Percentiles rank a stretch among this genome's conserved stretches.
phyloP scores from a whole-genome alignment of 2,329 filamentous ascomycete species.

The Pseudopyricularia javanii region DNA sequence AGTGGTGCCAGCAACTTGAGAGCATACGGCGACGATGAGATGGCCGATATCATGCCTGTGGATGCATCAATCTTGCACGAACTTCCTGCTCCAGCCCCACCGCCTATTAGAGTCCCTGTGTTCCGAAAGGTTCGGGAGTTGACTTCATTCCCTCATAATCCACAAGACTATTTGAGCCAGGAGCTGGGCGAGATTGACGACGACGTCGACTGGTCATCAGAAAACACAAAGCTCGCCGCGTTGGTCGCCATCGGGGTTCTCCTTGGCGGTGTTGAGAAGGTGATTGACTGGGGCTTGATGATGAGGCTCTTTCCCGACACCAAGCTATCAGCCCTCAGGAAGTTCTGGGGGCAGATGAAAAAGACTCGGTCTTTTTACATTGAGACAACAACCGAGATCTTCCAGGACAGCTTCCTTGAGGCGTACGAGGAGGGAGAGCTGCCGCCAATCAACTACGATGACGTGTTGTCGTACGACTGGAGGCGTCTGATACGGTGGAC shows the following conservation, averaged over 20 bases:
- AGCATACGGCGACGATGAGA: not conserved
- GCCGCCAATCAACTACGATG: conserved; percentile 48
- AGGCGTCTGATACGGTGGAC: conserved; percentile 53
- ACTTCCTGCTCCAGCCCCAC: not conserved
- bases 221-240: conserved; percentile 36
- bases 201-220: conserved; percentile 27
- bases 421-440: conserved; percentile 54
- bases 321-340: conserved; percentile 36
- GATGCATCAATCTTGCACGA: not conserved
- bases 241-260: conserved; percentile 46
- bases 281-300: conserved; percentile 49
- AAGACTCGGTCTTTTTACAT: conserved; percentile 40
- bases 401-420: conserved; percentile 51
- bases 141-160: conserved; percentile 18
- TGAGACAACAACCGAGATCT: conserved; percentile 44
- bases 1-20: not conserved
- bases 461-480: conserved; percentile 59
- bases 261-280: conserved; percentile 46
- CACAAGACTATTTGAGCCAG: conserved; percentile 19
- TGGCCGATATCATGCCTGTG: not conserved
- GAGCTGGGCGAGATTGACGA: conserved; percentile 16
- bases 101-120: conserved; percentile 10
- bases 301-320: conserved; percentile 41
- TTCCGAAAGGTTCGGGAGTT: conserved; percentile 16
- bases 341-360: conserved; percentile 40